Base-by-base conservation (phyloP, 2,329 filamentous ascomycete genomes). In the Penicillium sp. region DNA sequence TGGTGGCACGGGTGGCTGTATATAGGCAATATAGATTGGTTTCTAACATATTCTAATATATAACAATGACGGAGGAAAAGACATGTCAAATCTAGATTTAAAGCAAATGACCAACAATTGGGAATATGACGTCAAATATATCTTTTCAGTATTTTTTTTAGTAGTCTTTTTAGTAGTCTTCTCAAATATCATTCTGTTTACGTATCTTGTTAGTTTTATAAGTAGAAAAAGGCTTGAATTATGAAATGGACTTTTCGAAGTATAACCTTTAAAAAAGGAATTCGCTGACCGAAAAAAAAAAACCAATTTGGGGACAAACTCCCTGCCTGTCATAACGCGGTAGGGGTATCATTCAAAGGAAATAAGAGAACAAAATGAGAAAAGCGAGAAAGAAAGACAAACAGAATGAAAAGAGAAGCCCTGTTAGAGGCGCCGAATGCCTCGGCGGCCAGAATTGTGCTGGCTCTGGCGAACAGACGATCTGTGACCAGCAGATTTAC, bases 371-470 rank as follows among this genome's bases (percentile, higher is more conserved):
- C 0, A 31, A 17, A 5, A 19, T 2, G 4, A 22, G 9, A 19
- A 19, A 37, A 30, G n/a, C 28, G 25, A 12, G 14, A 7, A 36
- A 30, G 36, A 12, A 33, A 30, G 26, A 38, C n/a, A 26, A 50
- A 16, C 2, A 8, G 12, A 19, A 7, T 8, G n/a, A 45, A 37
- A 14, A 16, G 9, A n/a, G 4, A 19, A 14, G 10, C 12, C 14
- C 2, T 10, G 17, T 51, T 9, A 55, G 17, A 55, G 53, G 28
- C 53, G 47, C 16, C 53, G 53, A 26, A 45, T 33, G 9, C 53
- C 47, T 36, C 38, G 14, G n/a, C 40, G 47, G 11, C 53, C 35
- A 17, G 11, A 19, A 25, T 22, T 45, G 9, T 6, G 43, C 14
- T 45, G 43, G 19, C 22, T 40, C 28, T 45, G 51, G 17, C 50